phyloP scores from a whole-genome alignment of 2,329 filamentous ascomycete species.

The Phyllosticta capitalensis region DNA sequence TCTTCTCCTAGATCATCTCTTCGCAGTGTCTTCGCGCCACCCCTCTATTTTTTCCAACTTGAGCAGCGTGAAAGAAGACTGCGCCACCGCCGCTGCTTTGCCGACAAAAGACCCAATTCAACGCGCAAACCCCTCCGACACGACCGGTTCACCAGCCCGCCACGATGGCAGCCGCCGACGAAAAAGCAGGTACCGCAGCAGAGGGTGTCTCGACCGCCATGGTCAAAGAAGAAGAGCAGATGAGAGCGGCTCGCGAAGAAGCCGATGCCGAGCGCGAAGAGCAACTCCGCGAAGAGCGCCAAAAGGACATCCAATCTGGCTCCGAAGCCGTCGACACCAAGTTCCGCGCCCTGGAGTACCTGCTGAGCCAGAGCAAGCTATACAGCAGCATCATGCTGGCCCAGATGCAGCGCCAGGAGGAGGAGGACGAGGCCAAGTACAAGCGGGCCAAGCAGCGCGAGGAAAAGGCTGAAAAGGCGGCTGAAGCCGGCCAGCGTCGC shows the following conservation, averaged over 20 bases:
- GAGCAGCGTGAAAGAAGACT: neutral
- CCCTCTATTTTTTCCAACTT: neutral
- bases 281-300: slow-evolving; percentile 34
- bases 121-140: neutral
- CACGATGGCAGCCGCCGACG: neutral
- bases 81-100: neutral
- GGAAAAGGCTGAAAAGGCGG: slow-evolving; percentile 37
- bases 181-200: too few species aligned
- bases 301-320: slow-evolving; percentile 38
- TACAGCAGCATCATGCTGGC: slow-evolving; percentile 44
- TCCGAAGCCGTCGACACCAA: slow-evolving; percentile 38
- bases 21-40: neutral
- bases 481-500: slow-evolving; percentile 36
- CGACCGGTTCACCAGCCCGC: neutral
- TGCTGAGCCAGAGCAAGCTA: slow-evolving; percentile 44
- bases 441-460: slow-evolving; percentile 33
- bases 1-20: neutral
- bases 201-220: slow-evolving; percentile 20
- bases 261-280: slow-evolving; percentile 36
- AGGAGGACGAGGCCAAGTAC: slow-evolving; percentile 37
- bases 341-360: slow-evolving; percentile 42
- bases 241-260: slow-evolving; percentile 33
- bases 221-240: slow-evolving; percentile 36
- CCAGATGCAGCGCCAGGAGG: slow-evolving; percentile 44
- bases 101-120: neutral